These are phyloP conservation scores for Acanthamoeba lenticulata DNA, from an alignment of 208 protist species.

Conservation along the genomic window DNA sequence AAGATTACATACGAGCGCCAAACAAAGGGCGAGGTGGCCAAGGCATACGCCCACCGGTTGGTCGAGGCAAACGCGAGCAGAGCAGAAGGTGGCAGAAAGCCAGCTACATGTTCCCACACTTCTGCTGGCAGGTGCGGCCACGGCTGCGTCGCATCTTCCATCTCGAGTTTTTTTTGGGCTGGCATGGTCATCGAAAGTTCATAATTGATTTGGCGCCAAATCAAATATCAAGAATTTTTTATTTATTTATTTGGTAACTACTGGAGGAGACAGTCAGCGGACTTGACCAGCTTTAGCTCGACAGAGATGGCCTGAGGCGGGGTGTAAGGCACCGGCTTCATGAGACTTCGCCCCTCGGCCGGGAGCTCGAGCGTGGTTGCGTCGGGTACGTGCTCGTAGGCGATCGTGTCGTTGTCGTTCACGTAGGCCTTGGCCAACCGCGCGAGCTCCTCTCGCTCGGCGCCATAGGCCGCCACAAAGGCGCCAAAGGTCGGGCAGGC, in stretches of 20 bases:
- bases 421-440: background rate
- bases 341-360: background rate
- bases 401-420: background rate
- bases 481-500: background rate
- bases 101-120: too few species aligned
- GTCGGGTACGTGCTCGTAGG: background rate
- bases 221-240: background rate
- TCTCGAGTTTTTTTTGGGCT: too few species aligned
- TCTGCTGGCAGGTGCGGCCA: too few species aligned
- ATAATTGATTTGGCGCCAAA: too few species aligned
- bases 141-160: too few species aligned
- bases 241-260: background rate
- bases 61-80: too few species aligned
- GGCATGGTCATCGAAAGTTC: too few species aligned
- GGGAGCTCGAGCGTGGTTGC: background rate
- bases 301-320: background rate
- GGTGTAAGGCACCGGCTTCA: background rate
- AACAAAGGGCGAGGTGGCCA: too few species aligned
- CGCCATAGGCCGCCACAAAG: background rate
- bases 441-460: background rate
- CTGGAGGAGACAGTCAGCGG: background rate
- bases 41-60: too few species aligned
- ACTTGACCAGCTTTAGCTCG: background rate
- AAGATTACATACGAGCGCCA: too few species aligned
- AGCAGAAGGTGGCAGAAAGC: too few species aligned